Conservation (phyloP, 2,329 filamentous ascomycete genomes). For the Chaetomium sp. region DNA sequence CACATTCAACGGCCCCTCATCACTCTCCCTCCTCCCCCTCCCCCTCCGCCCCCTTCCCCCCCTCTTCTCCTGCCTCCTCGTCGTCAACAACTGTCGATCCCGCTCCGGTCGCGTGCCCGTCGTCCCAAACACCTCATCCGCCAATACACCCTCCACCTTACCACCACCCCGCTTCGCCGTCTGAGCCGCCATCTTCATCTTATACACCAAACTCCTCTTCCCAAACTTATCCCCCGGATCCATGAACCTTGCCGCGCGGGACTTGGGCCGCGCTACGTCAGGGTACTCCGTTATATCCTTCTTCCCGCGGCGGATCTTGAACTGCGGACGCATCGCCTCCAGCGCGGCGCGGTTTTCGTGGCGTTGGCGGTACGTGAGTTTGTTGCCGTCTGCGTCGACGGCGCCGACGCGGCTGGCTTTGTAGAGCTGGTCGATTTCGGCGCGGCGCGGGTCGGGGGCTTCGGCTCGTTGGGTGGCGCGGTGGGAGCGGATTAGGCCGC, state of each 20-base stretch:
- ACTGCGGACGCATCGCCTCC: slow-evolving; percentile 23
- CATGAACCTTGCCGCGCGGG: slow-evolving; percentile 46
- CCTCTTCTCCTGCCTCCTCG: not conserved
- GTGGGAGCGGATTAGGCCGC: slow-evolving; percentile 49
- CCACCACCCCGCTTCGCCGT: slow-evolving; percentile 26
- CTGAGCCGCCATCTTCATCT: slow-evolving; percentile 42
- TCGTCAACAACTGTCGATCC: no score
- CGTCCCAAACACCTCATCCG: not conserved
- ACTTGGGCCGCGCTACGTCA: slow-evolving; percentile 34
- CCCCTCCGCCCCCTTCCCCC: not conserved
- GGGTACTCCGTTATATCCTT: slow-evolving; percentile 44
- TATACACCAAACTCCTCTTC: slow-evolving; percentile 50
- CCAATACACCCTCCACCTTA: not conserved
- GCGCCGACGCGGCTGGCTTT: slow-evolving; percentile 26
- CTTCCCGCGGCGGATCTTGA: slow-evolving; percentile 41
- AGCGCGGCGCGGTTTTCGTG: slow-evolving; percentile 23
- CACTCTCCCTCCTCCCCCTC: no score
- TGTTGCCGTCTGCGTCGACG: slow-evolving; percentile 11
- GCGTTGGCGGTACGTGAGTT: slow-evolving; percentile 27
- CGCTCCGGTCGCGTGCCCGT: no score
- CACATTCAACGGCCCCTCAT: not conserved
- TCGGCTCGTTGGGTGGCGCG: slow-evolving; percentile 28
- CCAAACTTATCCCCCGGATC: slow-evolving; percentile 45
- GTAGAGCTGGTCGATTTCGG: slow-evolving; percentile 45
- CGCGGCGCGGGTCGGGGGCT: slow-evolving; percentile 59